Evolutionary conservation across 2,329 filamentous ascomycete genomes (phyloP).

Genomic region (Cladosporium sp.): DNA sequence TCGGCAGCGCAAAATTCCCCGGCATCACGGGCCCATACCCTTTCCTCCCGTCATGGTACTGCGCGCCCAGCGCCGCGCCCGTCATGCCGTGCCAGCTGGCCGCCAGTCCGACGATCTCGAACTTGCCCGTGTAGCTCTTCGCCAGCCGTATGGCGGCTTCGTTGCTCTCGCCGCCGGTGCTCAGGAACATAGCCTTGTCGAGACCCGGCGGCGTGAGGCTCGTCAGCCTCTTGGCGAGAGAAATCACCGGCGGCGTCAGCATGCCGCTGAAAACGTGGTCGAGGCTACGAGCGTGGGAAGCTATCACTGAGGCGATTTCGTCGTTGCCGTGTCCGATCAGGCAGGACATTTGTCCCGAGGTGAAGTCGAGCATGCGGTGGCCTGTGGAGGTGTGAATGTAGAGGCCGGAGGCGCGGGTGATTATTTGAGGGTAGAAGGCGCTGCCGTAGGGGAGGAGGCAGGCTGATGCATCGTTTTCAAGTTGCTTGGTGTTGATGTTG

Average conservation of each 20-base stretch:
- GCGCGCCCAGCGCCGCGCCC: slow-evolving; percentile 47
- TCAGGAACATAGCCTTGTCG: slow-evolving; percentile 54
- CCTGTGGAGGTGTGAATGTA: slow-evolving; percentile 43
- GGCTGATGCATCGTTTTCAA: slow-evolving; percentile 18
- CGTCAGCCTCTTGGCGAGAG: slow-evolving; percentile 48
- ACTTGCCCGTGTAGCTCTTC: slow-evolving; percentile 61
- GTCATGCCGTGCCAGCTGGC: slow-evolving; percentile 62
- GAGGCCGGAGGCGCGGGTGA: slow-evolving; percentile 44
- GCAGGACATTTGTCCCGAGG: slow-evolving; percentile 57
- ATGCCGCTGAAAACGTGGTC: slow-evolving; percentile 58
- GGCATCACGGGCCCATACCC: slow-evolving; percentile 48
- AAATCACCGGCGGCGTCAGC: slow-evolving; percentile 53
- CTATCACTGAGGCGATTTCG: slow-evolving; percentile 53
- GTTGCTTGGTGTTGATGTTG: slow-evolving; percentile 16
- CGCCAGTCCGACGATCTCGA: slow-evolving; percentile 58
- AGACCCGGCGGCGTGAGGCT: slow-evolving; percentile 44
- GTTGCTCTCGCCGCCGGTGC: slow-evolving; percentile 50
- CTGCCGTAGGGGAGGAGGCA: slow-evolving; percentile 20
- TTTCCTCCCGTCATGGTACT: slow-evolving; percentile 51
- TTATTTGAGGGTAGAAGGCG: slow-evolving; percentile 24
- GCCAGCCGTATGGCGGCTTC: slow-evolving; percentile 64
- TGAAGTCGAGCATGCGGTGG: slow-evolving; percentile 51
- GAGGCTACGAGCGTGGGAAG: slow-evolving; percentile 45
- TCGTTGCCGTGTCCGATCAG: slow-evolving; percentile 54
- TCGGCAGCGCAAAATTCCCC: slow-evolving; percentile 55